Evolutionary conservation across 306 rosid genomes (phyloP), one percentile per base, ranked within the genome.

Genomic region (Fagus crenata): DNA sequence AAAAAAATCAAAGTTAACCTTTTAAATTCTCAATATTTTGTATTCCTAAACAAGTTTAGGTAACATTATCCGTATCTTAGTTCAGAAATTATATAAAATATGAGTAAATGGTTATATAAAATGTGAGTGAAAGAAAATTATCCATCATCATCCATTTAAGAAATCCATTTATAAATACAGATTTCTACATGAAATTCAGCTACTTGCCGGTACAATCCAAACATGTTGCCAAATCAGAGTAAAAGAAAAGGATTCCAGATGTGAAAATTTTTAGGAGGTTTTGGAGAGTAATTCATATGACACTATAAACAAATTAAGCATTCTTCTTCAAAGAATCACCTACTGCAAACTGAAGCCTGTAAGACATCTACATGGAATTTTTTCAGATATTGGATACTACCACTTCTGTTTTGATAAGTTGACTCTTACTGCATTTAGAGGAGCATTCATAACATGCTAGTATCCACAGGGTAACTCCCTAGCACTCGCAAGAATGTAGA

Each of bases 381-480:
- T 4, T 72, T 46, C 18, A 55, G 7, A 63, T 14, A 61, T 73
- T 49, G 13, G 43, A 72, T 54, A 54, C 17, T 14, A 53, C 53
- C 49, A 72, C 71, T 67, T 65, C n/a, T 17, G 11, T 17, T 67
- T 40, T n/a, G 49, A 39, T 3, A 40, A 17, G 32, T 2, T 17
- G 31, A 39, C 46, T 63, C 82, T 51, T 81, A 81, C 88, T 83
- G 59, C 36, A 78, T 9, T 71, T 40, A 73, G 60, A 40, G 71
- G 71, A 22, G 56, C 75, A 70, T 67, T 84, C 85, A 92, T 53
- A 72, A 54, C 80, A 79, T 85, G 85, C 87, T 88, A 49, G 81
- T 83, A 87, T 95, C 99, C 81, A 85, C 75, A n/a, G 99, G 99
- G 79, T 95, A 95, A 81, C 99, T 95, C 80, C 99, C 97, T 14